Base-by-base conservation (phyloP, 768 basidiomycete species). In the Inosperma sp. region DNA sequence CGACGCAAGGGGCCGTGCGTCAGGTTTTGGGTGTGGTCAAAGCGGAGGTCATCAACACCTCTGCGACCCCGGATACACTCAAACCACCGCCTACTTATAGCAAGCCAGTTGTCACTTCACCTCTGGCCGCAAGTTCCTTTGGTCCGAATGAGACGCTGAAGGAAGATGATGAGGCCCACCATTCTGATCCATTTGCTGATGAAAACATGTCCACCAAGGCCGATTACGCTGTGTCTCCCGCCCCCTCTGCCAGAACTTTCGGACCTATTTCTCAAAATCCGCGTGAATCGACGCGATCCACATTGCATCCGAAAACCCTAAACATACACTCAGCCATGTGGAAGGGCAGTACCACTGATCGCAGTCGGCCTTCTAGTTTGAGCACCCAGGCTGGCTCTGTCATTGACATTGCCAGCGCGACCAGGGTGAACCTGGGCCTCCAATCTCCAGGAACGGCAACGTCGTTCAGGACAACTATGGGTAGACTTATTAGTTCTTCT, bases 1-100 rank as follows among this genome's bases (percentile, higher is more conserved):
- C 86, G 23, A 75, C 72, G 22, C 83, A 80, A 52, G 74, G 80
- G 25, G 71, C 76, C 40, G 79, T 87, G 59, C 76, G 85, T 41
- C 84, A 88, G 58, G 84, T 89, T 6, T 67, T 88, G 34, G 86
- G 86, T 27, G 81, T 88, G 30, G 83, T 83, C 41, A 88, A 84
- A 66, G 86, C 89, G 25, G 86, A 88, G 62, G 83, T 91, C 27
- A 81, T 92, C 54, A 83, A 76, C 53, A 75, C 86, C 3, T 61
- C 75, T 16, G 62, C 70, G 2, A 58, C 69, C 9, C 51, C 62
- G 21, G 75, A 79, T 42, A 61, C 69, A 40, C 62, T 78, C 51
- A 74, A 77, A 52, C 63, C 64, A 1, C 65, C 75, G 14, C 60
- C 77, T 19, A 58, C 65, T 14, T 61, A 69, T 27, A 65, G 70